Evolutionary conservation across 2,329 filamentous ascomycete genomes (phyloP), one percentile per base, ranked within the genome.

Genomic region (Albifimbria verrucaria): DNA sequence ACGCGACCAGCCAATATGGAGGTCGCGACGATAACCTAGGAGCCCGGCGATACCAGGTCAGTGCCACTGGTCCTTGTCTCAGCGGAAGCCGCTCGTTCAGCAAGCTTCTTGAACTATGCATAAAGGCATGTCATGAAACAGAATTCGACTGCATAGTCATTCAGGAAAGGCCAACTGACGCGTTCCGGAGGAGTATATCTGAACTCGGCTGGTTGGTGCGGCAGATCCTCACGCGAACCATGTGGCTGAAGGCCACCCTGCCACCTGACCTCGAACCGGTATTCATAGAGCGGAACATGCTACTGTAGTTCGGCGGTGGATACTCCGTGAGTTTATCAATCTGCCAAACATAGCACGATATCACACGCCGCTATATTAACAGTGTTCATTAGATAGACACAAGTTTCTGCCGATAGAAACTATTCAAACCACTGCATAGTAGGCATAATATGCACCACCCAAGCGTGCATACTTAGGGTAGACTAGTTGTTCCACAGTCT

Each of bases 241-340:
- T 54, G 20, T 54, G 24, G 52, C 21, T 54, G 21, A 54, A 23
- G 24, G 52, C 44, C 44, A 54, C 36, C 25, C 52, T 54, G 10
- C 49, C 44, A 24, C 49, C 36, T 17, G 18, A 21, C 32, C 42
- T 39, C 26, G 10, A 54, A 23, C 24, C 46, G 26, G 22, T 18
- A 24, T 54, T 54, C 44, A 17, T 51, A 15, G 17, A 44, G 23
- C 36, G 50, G 32, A 54, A 54, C 36, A 50, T 47, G 32, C 48
- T 54, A n/a, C n/a, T n/a, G n/a, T n/a, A 6, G 49, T 54, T 12
- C 36, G 25, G 52, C 52, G 24, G 42, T 21, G n/a, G 18, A 51
- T 54, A 20, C 28, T 54, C 20, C 39, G 32, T 25, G 48, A 54
- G 48, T 54, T 25, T 9, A 54, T 36, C n/a, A n/a, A n/a, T n/a